Percentiles rank a stretch among this genome's conserved stretches.
Evolutionary conservation across 257 asterid species (phyloP).

Genomic region (Solanum pinnatisectum): DNA sequence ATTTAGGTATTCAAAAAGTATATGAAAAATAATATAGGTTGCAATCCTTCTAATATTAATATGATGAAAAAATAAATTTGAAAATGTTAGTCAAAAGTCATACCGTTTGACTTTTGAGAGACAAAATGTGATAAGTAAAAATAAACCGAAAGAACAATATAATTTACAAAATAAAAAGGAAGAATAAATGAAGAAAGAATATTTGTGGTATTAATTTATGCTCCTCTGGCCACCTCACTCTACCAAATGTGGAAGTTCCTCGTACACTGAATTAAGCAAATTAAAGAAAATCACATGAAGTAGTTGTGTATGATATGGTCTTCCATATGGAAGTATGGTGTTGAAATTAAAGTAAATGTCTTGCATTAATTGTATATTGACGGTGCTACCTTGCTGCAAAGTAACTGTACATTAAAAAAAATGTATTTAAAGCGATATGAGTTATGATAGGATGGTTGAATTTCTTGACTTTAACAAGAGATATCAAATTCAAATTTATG

Average conservation of each 20-base stretch:
- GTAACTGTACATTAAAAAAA: neutral
- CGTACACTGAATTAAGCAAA: neutral
- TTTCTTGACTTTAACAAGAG: accelerated
- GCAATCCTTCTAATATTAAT: no score
- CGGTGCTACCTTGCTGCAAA: neutral
- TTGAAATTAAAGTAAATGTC: neutral
- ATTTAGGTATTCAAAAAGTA: no score
- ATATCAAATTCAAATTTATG: no score
- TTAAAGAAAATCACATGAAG: neutral
- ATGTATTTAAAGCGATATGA: neutral
- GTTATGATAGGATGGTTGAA: neutral
- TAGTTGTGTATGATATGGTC: neutral
- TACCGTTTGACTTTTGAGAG: no score
- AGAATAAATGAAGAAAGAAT: neutral
- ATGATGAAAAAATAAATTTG: no score
- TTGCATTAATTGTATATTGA: neutral
- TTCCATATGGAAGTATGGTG: neutral
- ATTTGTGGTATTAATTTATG: neutral
- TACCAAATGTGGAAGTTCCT: neutral
- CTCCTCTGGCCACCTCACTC: neutral
- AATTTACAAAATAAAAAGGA: no score
- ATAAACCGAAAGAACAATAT: no score
- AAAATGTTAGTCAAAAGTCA: no score
- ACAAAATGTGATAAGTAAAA: no score
- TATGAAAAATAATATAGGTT: neutral